Base-by-base conservation (phyloP, 2,329 filamentous ascomycete species). In the Fusarium sp. region DNA sequence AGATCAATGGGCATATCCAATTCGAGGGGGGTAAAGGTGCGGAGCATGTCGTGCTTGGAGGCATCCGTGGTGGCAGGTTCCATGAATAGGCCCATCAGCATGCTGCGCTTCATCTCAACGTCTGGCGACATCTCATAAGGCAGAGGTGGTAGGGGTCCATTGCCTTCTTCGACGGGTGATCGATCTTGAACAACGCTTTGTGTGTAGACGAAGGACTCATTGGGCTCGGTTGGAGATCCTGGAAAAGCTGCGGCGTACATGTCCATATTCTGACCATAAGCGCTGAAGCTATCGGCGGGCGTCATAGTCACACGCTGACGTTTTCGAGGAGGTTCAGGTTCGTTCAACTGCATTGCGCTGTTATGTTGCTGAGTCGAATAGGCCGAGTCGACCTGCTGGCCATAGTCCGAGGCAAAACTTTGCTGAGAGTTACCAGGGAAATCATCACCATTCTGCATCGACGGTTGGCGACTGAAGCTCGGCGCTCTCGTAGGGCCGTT, bases 1-100 rank as follows among this genome's bases (percentile, higher is more conserved):
- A 92, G 89, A 80, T 99, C 97, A 67, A 99, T 94, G 2, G 97
- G 96, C 81, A 97, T 93, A 79, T 99, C 97, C 25, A 98, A 89
- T 76, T 99, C 96, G 43, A 92, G 86, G 0, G 94, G 91, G 2
- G 91, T 93, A 66, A 98, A 88, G 11, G 91, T 92, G 57, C 92
- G 88, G 43, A 99, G 90, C 43, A 94, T 93, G 13, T 95, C 93
- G 78, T 96, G 93, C 66, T 92, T 92, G 2, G 91, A 89, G 73
- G 87, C 92, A 74, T 97, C 94, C 9, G 90, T 91, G 13, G 91
- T 87, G 8, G 89, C 88, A 62, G 92, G 88, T 74, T 97, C 93
- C 78, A 95, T 90, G 79, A 98, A 97, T 9, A 98, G 87, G 27
- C 92, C 92, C 87, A 97, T 93, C 27, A 98, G 87, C 72, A 95